These are phyloP conservation scores for Suzukiozyma palmioleophila DNA, from an alignment of 1,139 yeast species.

Conservation along the genomic window DNA sequence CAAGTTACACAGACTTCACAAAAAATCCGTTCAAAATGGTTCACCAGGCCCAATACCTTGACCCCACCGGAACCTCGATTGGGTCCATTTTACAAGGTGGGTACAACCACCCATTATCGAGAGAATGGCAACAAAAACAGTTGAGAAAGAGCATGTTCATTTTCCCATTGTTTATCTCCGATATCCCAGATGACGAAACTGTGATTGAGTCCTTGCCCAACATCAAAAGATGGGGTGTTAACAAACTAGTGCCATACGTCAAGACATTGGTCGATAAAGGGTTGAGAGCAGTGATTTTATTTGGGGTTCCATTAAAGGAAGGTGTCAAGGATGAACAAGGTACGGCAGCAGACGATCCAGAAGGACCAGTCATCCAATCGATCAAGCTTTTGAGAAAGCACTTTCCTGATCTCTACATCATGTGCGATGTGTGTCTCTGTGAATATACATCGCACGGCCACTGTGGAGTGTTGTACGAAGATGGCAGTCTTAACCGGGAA, in stretches of 20 bases:
- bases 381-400: constrained; percentile 57
- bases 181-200: constrained; percentile 75
- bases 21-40: constrained; percentile 23
- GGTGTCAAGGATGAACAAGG: constrained; percentile 79
- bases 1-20: no score
- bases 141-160: constrained; percentile 85
- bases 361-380: constrained; percentile 88
- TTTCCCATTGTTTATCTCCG: constrained; percentile 86
- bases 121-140: constrained; percentile 92
- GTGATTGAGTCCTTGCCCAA: constrained; percentile 76
- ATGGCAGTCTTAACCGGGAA: constrained; percentile 78
- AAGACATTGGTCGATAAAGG: constrained; percentile 73
- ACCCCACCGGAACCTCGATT: constrained; percentile 53
- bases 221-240: constrained; percentile 82
- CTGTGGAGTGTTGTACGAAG: constrained; percentile 86
- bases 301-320: constrained; percentile 81
- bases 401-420: constrained; percentile 79
- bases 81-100: constrained; percentile 91
- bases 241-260: constrained; percentile 72
- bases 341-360: constrained; percentile 91
- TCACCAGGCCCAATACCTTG: constrained; percentile 68
- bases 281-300: constrained; percentile 75
- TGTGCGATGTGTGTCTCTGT: constrained; percentile 95
- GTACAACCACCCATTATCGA: constrained; percentile 80
- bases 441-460: constrained; percentile 97